Conservation (phyloP, 1,284 basidiomycete genomes). For the Neotropicomus parvogracilis region DNA sequence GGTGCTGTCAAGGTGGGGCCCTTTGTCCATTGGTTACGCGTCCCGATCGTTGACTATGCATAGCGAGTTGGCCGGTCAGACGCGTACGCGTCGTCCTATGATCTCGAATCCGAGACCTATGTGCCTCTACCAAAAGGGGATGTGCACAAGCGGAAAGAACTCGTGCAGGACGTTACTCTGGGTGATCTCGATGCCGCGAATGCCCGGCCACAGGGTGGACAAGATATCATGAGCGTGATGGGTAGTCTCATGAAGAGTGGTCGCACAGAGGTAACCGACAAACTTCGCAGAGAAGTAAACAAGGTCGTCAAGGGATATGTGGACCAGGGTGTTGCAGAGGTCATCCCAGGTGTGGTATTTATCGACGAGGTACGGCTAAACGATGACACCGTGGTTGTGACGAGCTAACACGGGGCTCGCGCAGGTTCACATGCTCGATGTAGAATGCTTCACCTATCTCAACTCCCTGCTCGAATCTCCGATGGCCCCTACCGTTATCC, state of each 20-base stretch:
- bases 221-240: constrained; percentile 99
- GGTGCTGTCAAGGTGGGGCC: constrained; percentile 87
- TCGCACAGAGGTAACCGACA: constrained; percentile 95
- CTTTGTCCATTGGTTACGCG: not conserved
- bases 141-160: constrained; percentile 95
- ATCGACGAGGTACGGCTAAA: constrained; percentile 83
- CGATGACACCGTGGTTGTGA: not conserved
- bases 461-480: constrained; percentile 94
- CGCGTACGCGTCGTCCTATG: constrained; percentile 93
- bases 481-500: constrained; percentile 92
- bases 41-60: not conserved
- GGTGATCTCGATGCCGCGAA: constrained; percentile 97
- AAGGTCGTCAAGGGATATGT: too few species aligned
- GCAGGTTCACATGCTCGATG: constrained; percentile 6
- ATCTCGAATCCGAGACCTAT: constrained; percentile 87
- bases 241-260: constrained; percentile 93
- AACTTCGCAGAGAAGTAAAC: constrained; percentile 83
- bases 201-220: constrained; percentile 89
- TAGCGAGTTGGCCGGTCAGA: constrained; percentile 63
- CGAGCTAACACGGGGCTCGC: not conserved
- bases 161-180: constrained; percentile 95
- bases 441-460: constrained; percentile 96
- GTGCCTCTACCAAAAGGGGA: constrained; percentile 98
- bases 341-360: constrained; percentile 96
- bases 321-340: constrained; percentile 70